Conservation (phyloP, 139 green algal species). For the Dunaliella sp. region DNA sequence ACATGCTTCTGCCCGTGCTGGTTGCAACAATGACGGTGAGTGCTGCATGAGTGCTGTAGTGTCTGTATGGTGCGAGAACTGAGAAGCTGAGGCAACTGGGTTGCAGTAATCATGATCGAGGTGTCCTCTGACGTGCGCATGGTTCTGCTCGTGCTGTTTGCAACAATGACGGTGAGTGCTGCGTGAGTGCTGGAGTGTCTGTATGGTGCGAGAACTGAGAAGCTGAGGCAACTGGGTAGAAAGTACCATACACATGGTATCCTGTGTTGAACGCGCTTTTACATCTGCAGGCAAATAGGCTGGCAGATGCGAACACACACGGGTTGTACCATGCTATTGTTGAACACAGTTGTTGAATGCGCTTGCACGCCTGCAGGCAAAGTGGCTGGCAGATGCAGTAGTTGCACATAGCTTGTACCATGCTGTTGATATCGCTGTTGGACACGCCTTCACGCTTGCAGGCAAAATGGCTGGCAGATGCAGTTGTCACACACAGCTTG, state of each 20-base stretch:
- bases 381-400: too few species aligned
- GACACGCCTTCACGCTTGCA: too few species aligned
- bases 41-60: not conserved
- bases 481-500: not conserved
- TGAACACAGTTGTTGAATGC: too few species aligned
- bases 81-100: too few species aligned
- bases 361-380: too few species aligned
- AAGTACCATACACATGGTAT: slow-evolving; percentile 91
- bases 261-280: slow-evolving; percentile 71
- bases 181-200: not conserved
- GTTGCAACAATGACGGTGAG: slow-evolving; percentile 67
- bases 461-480: not conserved
- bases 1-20: slow-evolving; percentile 86
- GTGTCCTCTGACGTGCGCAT: slow-evolving; percentile 84
- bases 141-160: slow-evolving; percentile 83
- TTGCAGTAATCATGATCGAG: slow-evolving; percentile 93
- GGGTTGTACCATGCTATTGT: too few species aligned
- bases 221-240: slow-evolving; percentile 34
- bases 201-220: too few species aligned
- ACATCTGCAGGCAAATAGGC: too few species aligned
- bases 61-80: not conserved
- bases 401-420: too few species aligned
- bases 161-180: slow-evolving; percentile 58
- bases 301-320: too few species aligned
- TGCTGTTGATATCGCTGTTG: too few species aligned